Evolutionary conservation across 352 stramenopile species (phyloP), one percentile per base, ranked within the genome.

Genomic region (Lagenidium giganteum): DNA sequence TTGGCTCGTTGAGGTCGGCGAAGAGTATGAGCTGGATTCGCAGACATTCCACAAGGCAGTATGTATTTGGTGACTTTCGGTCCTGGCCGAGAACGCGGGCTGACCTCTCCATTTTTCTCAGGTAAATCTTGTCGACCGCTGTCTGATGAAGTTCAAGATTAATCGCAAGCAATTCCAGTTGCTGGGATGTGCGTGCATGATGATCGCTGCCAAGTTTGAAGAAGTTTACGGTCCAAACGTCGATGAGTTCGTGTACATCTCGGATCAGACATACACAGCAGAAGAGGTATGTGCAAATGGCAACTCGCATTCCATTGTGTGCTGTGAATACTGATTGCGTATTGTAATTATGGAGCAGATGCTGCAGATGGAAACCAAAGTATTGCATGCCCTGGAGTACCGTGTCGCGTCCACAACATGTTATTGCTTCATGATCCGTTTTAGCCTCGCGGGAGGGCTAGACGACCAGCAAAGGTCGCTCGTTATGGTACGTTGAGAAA

Each of bases 171-270:
- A 96, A 55, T 89, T 99, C 27, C 96, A 99, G 59, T 68, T 99
- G 6, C 71, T 98, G 21, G 96, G 94, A 26, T 95, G 97, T 24
- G 95, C 94, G 12, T 95, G 93, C 22, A 90, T 99, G 49, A 89
- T 98, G 43, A 80, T 98, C 47, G 95, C 95, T 27, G 93, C 85
- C 59, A 99, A 99, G 58, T 98, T 98, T 53, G 95, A 99, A 70
- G 96, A 99, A 62, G 95, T 98, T 14, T 97, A 97, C 54, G 84
- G 86, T 12, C 89, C 89, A 6, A 93, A 94, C 36, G 71, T 91
- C 40, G 78, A 93, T 38, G 96, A 99, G 46, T 98, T 95, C 64
- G 93, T 98, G 5, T 98, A 98, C 72, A 98, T 98, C 47, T 98
- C 92, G 3, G 94, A 98, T 61, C 76, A 96, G 54, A 96, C 95